A percentile compares a stretch with the other conserved stretches of the same genome.
These are phyloP conservation scores for Annona cherimola DNA, from an alignment of 164 flowering plant genomes.

Conservation along the genomic window DNA sequence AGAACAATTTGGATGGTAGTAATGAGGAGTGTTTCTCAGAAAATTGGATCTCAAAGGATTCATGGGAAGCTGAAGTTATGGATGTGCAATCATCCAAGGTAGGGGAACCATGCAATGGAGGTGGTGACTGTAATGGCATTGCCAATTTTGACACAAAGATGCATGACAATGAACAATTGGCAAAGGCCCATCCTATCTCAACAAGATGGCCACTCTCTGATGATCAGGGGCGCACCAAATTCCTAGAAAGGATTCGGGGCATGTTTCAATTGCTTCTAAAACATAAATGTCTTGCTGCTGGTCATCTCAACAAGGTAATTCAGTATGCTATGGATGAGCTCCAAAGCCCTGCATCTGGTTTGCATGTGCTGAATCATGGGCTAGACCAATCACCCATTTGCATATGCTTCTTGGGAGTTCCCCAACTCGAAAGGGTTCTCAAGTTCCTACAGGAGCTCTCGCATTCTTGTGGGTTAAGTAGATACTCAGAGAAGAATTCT, in stretches of 20 bases:
- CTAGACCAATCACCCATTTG: conserved; percentile 72
- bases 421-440: conserved; percentile 66
- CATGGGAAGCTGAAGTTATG: conserved; percentile 27
- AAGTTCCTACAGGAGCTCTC: conserved; percentile 83
- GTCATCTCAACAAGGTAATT: conserved; percentile 75
- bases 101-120: conserved; percentile 30
- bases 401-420: conserved; percentile 79
- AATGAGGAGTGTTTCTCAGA: conserved; percentile 31
- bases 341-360: conserved; percentile 50
- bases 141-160: conserved; percentile 32
- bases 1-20: conserved; percentile 23
- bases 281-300: conserved; percentile 67
- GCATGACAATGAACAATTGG: conserved; percentile 32
- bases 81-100: conserved; percentile 6
- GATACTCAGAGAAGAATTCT: conserved; percentile 56
- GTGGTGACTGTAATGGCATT: conserved; percentile 23
- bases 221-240: conserved; percentile 71
- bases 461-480: conserved; percentile 61
- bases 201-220: conserved; percentile 73
- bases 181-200: conserved; percentile 23
- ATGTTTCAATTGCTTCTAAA: conserved; percentile 61
- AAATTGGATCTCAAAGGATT: conserved; percentile 32
- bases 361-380: conserved; percentile 53
- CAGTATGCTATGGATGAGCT: conserved; percentile 75
- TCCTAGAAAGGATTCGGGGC: conserved; percentile 65